Evolutionary conservation across 345 rosid genomes (phyloP), one percentile per base, ranked within the genome.

Genomic region (Ceriops tagal): DNA sequence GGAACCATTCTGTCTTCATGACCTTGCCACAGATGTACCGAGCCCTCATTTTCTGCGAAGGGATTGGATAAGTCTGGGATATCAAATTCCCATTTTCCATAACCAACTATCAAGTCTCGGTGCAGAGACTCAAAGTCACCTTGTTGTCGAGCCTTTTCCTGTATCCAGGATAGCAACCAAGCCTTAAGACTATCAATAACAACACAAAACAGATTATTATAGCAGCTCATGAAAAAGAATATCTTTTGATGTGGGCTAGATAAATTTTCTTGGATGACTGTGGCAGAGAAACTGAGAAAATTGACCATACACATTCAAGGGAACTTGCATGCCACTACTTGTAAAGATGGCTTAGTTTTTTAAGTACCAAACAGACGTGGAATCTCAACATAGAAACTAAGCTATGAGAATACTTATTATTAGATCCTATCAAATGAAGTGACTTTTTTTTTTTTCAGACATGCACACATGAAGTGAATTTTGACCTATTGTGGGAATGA

Each of bases 1-100:
- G 91, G 90, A 70, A 88, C 77, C 60, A 91, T 75, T 73, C 83
- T 76, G 68, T 93, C 98, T 62, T 87, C 91, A 2, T 49, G 34
- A 16, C 85, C 92, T 79, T 88, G 92, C 97, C 98, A 93, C 3
- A 93, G 61, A 53, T 91, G 91, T 21, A 93, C 87, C 0, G 85
- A 79, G 19, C 92, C 89, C 72, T 79, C 83, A 1, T 77, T 77
- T 62, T 82, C 58, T 0, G 78, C 79, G 46, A 88, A 88, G n/a
- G 96, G 97, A 76, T 89, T 86, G 6, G 51, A 74, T 35, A 93
- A 20, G 52, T 87, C 91, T 37, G 80, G 51, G 30, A 96, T 91
- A 70, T 85, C 89, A 28, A 93, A 91, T 65, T 89, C 97, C 98
- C 98, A 93, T 72, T 83, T 85, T 2, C 77, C 84, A 39, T 80